Conservation (phyloP, 331 rosid genomes). For the Acacia pycnantha region DNA sequence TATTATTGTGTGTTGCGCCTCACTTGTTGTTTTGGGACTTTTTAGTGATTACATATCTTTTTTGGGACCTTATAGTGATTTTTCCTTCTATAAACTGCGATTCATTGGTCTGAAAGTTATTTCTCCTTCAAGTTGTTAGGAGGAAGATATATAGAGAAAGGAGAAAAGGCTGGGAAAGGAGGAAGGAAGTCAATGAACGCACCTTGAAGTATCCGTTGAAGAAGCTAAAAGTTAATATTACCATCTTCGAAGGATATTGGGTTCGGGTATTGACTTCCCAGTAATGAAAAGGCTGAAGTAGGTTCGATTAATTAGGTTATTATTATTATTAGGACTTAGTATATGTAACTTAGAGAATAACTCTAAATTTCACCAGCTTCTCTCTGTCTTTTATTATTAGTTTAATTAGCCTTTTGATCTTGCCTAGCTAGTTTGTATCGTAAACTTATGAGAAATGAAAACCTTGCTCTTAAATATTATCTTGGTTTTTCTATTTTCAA, state of each 20-base stretch:
- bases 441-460: background rate
- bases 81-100: background rate
- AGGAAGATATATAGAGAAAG: background rate
- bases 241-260: background rate
- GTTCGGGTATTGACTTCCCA: constrained; percentile 20
- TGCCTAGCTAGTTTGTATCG: background rate
- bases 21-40: no score
- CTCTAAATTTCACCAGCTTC: background rate
- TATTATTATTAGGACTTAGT: background rate
- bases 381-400: background rate
- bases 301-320: background rate
- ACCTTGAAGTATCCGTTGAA: background rate
- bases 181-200: constrained; percentile 4
- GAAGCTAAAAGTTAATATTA: background rate
- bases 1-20: no score
- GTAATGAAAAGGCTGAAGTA: background rate
- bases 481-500: background rate
- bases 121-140: constrained; percentile 18
- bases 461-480: background rate
- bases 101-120: background rate
- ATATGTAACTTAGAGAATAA: background rate
- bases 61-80: no score
- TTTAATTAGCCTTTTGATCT: background rate
- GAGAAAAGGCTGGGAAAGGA: background rate
- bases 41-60: no score